Base-by-base conservation (phyloP, 345 rosid genomes). In the Populus simonii region DNA sequence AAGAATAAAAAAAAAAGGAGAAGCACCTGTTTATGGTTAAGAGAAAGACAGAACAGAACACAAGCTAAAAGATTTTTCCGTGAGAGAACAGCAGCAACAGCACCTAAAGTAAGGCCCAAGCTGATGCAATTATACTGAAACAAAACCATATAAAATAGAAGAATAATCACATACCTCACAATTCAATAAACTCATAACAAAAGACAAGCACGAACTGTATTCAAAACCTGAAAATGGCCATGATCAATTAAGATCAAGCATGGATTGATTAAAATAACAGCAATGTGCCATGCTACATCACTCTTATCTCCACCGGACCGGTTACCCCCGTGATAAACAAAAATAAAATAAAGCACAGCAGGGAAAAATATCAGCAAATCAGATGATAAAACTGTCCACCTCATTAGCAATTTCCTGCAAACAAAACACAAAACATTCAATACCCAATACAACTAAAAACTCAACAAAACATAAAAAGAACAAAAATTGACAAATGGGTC, bases 91-190 rank as follows among this genome's bases (percentile, higher is more conserved):
- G 98, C 93, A 80, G 95, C 94, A 83, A 90, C 80, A 72, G 99
- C 99, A 72, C 89, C 97, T 20, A 90, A 8, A 3, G 92, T 85
- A 53, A 96, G 87, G 77, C 97, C 98, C 90, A 96, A 90, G 83
- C 98, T 96, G 86, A 96, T 96, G 81, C 94, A 96, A 25, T 96
- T 94, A 75, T 87, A 96, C 98, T 94, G 90, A 85, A 85, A 82
- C 33, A 80, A 22, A 74, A 82, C 61, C 59, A 35, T 38, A 43
- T 13, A 61, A 74, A 69, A 77, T 55, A 51, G 76, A 29, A 87
- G 79, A 71, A 76, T 10, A 45, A 51, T 57, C 74, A 68, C 70
- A 71, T 6, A 43, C 29, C 67, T 8, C 70, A 73, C 13, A 66
- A 27, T 75, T 73, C 15, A 72, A 71, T 62, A 11, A 80, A 71